Percentiles rank a stretch among this genome's conserved stretches.
These are phyloP conservation scores for Magnusiomyces paraingens DNA, from an alignment of 1,139 yeast species.

Conservation along the genomic window DNA sequence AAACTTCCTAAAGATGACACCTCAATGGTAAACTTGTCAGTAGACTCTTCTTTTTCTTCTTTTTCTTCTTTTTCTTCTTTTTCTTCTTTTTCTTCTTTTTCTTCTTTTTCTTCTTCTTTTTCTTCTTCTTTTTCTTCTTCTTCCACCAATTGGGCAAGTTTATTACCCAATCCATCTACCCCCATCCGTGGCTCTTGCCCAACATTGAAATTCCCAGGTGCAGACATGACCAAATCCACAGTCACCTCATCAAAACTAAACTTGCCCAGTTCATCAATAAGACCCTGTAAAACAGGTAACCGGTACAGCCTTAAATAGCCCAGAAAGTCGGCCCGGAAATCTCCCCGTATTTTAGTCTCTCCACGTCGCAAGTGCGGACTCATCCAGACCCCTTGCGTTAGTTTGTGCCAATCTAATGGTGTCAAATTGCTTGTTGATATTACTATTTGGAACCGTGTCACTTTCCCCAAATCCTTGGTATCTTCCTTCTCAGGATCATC, in stretches of 20 bases:
- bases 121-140: not conserved
- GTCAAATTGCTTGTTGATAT: constrained; percentile 35
- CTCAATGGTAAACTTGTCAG: constrained; percentile 24
- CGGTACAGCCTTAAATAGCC: not conserved
- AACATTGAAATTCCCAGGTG: not conserved
- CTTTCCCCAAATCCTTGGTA: not conserved
- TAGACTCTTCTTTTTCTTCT: not conserved
- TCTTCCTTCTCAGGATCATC: constrained; percentile 9
- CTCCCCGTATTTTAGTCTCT: not conserved
- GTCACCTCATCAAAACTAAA: no score
- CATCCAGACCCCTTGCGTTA: constrained; percentile 25
- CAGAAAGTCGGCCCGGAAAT: not conserved
- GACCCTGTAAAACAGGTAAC: not conserved
- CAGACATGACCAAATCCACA: not conserved
- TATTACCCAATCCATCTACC: not conserved
- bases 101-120: not conserved
- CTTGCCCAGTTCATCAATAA: not conserved
- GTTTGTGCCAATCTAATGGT: constrained; percentile 30
- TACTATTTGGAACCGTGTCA: constrained; percentile 25
- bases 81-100: not conserved
- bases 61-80: not conserved
- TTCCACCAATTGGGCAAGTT: not conserved
- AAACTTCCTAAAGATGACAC: constrained; percentile 30
- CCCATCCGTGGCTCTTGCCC: not conserved
- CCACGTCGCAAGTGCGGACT: not conserved